Base-by-base conservation (phyloP, 371 early-diverging fungal species). In the Haplosporangium sp. region DNA sequence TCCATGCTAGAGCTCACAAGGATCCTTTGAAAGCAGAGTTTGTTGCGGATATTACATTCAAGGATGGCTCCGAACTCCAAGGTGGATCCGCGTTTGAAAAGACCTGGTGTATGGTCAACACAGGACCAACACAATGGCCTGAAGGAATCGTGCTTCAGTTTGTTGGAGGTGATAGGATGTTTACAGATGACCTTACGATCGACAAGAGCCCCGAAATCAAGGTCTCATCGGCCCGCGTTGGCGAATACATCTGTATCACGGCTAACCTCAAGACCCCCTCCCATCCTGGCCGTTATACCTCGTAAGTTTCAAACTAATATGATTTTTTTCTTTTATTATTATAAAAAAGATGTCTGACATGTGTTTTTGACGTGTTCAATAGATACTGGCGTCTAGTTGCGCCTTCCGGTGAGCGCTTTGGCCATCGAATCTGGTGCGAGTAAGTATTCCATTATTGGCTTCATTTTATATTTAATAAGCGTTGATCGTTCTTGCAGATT, bases 51-150 rank as follows among this genome's bases (percentile, higher is more conserved):
- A 68, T 91, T 36, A 92, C 86, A 29, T 72, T 90, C 50, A 90
- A 89, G 21, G 93, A 93, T 62, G 89, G 89, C 12, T 83, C 89
- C 6, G 45, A 69, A 0, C 63, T 91, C n/a, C 61, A 42, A 6
- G 68, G 85, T 8, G 72, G 74, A 38, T 65, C 75, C 29, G 64
- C 51, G 21, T 85, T 90, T 57, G 65, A 82, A 54, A 91, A 92
- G 86, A 88, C 91, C 41, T 93, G 93, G 93, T 89, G 87, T 58
- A 64, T 92, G 59, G 72, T 70, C 37, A 93, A 93, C 68, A 80
- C 85, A 60, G 93, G 93, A 20, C 72, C 65, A 37, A 62, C 45
- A 14, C 77, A 81, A 43, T 93, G 93, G 93, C 93, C 93, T 0
- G 67, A 83, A 54, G 89, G 90, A 7, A 85, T 88, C 5, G 80